Base-by-base conservation (phyloP, 2,329 filamentous ascomycete genomes). In the Ceratocystis papillata region DNA sequence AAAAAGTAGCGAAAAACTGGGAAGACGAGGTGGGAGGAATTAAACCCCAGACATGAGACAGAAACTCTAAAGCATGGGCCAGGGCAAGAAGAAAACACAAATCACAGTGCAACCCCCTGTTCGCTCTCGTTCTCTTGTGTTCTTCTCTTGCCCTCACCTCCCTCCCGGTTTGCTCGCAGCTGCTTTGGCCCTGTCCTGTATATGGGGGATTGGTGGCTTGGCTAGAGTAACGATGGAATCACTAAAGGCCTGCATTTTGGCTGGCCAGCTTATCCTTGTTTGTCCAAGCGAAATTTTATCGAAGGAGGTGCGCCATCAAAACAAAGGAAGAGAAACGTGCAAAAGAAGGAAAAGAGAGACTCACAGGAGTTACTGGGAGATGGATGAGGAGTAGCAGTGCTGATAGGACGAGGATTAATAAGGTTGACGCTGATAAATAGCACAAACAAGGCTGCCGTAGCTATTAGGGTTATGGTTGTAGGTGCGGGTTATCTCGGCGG, bases 271-370 rank as follows among this genome's bases (percentile, higher is more conserved):
- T 59, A 59, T 59, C 55, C 55, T 59, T 59, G 55, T 37, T 59
- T 59, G 55, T 20, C 33, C 22, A 63, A 63, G 61, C 61, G 61
- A 63, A n/a, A 50, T 48, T 48, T 63, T 63, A 28, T 63, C 37
- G 61, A 63, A 63, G 46, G 41, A 63, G 41, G 41, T 63, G 44
- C 61, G 61, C 61, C 61, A 53, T 25, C 22, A 53, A 53, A 8
- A 15, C 37, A 41, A 41, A 41, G 37, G 37, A 25, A 53, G 48
- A 15, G 48, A 28, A 53, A 53, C 48, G 46, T 50, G 22, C 20
- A 5, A 30, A 28, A 48, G 28, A 30, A 46, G n/a, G 30, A 62
- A 46, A 45, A 46, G 6, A 63, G 25, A 48, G 22, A 63, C 25
- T 48, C 28, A n/a, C 41, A 50, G 41, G 17, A 15, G 10, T n/a